These are phyloP conservation scores for Ormosia emarginata DNA, from an alignment of 306 rosid species.

Conservation along the genomic window DNA sequence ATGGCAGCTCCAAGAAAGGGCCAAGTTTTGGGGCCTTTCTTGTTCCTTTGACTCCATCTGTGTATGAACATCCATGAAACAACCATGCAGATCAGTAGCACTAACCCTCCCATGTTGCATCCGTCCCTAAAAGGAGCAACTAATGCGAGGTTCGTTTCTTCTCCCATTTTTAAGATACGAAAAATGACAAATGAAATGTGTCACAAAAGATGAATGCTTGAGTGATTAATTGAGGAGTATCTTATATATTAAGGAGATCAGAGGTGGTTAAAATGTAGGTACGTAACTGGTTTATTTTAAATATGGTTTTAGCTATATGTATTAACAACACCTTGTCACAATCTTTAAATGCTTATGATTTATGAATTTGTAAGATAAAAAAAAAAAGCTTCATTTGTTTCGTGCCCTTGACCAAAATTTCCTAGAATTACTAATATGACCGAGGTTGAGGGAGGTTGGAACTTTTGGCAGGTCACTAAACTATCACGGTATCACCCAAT, in stretches of 20 bases:
- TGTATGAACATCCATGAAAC: constrained; percentile 59
- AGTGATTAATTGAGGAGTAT: constrained; percentile 19
- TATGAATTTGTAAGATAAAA: neutral
- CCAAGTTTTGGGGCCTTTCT: constrained; percentile 87
- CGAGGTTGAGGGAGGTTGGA: neutral
- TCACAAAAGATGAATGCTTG: constrained; percentile 18
- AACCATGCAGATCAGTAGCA: constrained; percentile 38
- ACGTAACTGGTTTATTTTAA: neutral
- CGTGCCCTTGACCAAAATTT: constrained; percentile 36
- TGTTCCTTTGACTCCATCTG: constrained; percentile 69
- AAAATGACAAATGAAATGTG: neutral
- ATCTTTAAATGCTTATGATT: constrained; percentile 23
- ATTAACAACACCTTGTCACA: constrained; percentile 26
- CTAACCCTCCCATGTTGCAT: constrained; percentile 34
- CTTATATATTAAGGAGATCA: constrained; percentile 14
- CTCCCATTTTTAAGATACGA: constrained; percentile 28
- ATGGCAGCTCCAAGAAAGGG: constrained; percentile 83
- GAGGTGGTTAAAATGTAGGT: constrained; percentile 33
- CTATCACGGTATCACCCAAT: neutral
- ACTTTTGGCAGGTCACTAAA: neutral
- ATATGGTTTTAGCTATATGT: neutral
- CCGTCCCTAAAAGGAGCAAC: constrained; percentile 14
- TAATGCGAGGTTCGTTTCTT: neutral
- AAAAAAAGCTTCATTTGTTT: constrained; percentile 30
- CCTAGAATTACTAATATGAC: neutral